These are phyloP conservation scores for Penstemon davidsonii DNA, from an alignment of 257 asterid species.

Conservation along the genomic window DNA sequence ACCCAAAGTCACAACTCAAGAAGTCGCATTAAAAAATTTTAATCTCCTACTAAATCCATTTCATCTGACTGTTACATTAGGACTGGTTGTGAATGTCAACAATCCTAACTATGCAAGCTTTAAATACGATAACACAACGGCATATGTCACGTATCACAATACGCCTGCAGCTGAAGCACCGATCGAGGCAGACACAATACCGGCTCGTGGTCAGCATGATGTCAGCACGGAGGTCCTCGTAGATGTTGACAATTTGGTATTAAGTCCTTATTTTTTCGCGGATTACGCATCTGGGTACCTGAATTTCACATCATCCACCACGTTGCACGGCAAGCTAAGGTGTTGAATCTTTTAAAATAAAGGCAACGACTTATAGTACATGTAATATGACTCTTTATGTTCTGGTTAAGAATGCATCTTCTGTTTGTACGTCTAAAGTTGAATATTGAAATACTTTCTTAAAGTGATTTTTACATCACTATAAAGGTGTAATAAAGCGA, in stretches of 20 bases:
- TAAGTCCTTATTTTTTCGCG: conserved; percentile 29
- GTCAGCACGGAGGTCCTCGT: conserved; percentile 35
- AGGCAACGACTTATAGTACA: conserved; percentile 41
- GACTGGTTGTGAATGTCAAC: conserved; percentile 39
- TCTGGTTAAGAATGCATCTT: conserved; percentile 31
- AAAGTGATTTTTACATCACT: too few species aligned
- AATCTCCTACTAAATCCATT: conserved; percentile 22
- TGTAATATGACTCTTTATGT: conserved; percentile 49
- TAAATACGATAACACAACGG: conserved; percentile 37
- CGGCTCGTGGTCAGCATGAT: conserved; percentile 51
- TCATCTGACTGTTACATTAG: conserved; percentile 47
- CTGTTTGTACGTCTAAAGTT: conserved; percentile 46
- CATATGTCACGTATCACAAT: conserved; percentile 40
- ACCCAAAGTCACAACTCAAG: conserved; percentile 44
- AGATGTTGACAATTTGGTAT: conserved; percentile 25
- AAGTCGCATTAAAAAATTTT: conserved; percentile 37
- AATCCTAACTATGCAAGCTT: conserved; percentile 61
- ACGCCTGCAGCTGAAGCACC: conserved; percentile 42
- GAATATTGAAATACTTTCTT: conserved; percentile 4
- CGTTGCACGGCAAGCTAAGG: conserved; percentile 48
- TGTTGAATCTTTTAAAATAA: conserved; percentile 41
- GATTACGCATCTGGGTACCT: conserved; percentile 40
- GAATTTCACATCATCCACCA: conserved; percentile 52
- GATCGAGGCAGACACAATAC: conserved; percentile 40
- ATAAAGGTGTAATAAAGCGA: too few species aligned